Percentiles rank a stretch among this genome's conserved stretches.
phyloP scores from a whole-genome alignment of 1,284 basidiomycete genomes.

The Wolfiporia cocos region DNA sequence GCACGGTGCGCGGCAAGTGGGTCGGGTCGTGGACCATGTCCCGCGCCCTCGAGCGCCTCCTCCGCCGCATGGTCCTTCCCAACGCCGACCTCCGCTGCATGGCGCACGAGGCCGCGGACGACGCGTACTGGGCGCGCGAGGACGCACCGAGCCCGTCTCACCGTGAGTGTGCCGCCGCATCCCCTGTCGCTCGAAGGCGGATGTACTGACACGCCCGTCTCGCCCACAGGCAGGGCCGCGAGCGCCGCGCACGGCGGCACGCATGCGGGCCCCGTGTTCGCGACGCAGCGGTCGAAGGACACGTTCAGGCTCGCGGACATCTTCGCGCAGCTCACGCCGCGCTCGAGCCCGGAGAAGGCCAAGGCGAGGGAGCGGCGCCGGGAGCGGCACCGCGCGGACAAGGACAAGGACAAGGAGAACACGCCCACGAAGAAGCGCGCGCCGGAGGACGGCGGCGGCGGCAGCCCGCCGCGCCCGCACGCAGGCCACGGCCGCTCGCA shows the following conservation, averaged over 20 bases:
- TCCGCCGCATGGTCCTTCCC: slow-evolving; percentile 72
- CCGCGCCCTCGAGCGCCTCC: slow-evolving; percentile 52
- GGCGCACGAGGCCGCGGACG: slow-evolving; percentile 56
- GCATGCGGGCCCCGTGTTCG: no score
- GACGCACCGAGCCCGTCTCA: slow-evolving; percentile 7
- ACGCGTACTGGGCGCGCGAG: slow-evolving; percentile 55
- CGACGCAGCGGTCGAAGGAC: no score
- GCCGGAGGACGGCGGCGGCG: no score
- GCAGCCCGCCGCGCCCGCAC: no score
- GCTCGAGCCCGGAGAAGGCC: slow-evolving; percentile 11
- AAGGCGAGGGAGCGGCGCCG: slow-evolving; percentile 7
- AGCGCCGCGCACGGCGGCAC: no score
- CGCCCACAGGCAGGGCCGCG: no score
- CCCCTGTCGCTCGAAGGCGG: no score
- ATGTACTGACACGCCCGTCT: no score
- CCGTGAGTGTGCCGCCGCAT: slow-evolving; percentile 6
- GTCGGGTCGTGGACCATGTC: slow-evolving; percentile 77
- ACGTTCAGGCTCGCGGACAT: no score
- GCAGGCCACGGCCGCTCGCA: no score
- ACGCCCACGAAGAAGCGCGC: no score
- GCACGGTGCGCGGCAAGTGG: slow-evolving; percentile 80
- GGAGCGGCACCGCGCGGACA: slow-evolving; percentile 17
- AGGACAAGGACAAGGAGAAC: no score
- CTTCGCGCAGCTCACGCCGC: slow-evolving; percentile 4
- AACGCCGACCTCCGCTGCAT: slow-evolving; percentile 69